Conservation (phyloP, 2,329 filamentous ascomycete genomes). For the Pyrenochaeta sp. region DNA sequence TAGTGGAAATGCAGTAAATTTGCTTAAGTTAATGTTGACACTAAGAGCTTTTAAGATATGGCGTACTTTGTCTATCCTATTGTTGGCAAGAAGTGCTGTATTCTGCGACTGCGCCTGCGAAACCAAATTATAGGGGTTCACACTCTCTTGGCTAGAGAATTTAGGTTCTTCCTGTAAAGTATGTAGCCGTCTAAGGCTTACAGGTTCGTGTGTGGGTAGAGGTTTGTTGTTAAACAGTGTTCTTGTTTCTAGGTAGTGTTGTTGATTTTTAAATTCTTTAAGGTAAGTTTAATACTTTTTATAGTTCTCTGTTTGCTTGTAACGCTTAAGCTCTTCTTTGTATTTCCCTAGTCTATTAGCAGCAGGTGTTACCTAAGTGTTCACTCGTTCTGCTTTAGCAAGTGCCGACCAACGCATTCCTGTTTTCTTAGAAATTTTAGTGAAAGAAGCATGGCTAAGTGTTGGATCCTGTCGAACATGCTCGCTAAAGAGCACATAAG, state of each 20-base stretch:
- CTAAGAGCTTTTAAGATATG: constrained; percentile 7
- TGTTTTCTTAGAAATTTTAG: constrained; percentile 8
- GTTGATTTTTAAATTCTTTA: constrained; percentile 7
- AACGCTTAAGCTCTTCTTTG: constrained; percentile 6
- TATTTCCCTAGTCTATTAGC: constrained; percentile 4
- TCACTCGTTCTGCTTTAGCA: constrained; percentile 1
- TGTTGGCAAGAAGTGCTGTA: neutral
- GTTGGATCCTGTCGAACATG: constrained; percentile 12
- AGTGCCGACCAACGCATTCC: constrained; percentile 8
- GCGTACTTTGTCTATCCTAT: constrained; percentile 5
- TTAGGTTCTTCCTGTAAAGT: neutral
- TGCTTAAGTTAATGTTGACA: constrained; percentile 4
- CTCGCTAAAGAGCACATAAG: constrained; percentile 16
- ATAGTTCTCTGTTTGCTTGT: constrained; percentile 12
- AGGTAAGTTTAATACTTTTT: constrained; percentile 6
- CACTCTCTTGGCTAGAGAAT: constrained; percentile 1
- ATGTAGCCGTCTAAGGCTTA: neutral
- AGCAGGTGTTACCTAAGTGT: constrained; percentile 5
- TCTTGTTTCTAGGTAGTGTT: neutral
- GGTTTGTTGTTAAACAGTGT: neutral
- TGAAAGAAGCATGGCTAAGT: constrained; percentile 9
- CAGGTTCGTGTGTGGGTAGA: neutral
- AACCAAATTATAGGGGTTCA: neutral
- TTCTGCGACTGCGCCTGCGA: neutral
- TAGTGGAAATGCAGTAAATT: constrained; percentile 6